Evolutionary conservation across 2,329 filamentous ascomycete species (phyloP).

Genomic region (Helicocarpus griseus): DNA sequence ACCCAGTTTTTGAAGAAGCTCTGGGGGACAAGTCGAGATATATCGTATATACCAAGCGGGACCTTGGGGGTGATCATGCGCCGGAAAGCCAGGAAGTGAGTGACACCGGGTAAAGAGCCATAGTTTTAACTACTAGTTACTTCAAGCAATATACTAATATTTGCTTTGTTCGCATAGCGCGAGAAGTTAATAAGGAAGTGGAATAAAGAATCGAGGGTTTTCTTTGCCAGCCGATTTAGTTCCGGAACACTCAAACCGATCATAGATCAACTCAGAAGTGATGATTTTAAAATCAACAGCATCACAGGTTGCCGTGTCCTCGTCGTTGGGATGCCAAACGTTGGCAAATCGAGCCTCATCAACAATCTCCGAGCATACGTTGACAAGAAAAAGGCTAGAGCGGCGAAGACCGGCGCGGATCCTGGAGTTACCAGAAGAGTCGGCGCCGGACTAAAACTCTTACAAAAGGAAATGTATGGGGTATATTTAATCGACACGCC

Average conservation of each 20-base stretch:
- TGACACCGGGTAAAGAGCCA: background rate
- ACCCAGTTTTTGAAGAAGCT: slow-evolving; percentile 75
- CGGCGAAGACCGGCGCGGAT: slow-evolving; percentile 71
- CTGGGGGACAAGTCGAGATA: slow-evolving; percentile 64
- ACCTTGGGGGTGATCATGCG: slow-evolving; percentile 50
- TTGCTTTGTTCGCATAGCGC: slow-evolving; percentile 22
- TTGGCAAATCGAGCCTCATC: slow-evolving; percentile 90
- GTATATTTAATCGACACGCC: slow-evolving; percentile 88
- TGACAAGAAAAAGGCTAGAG: slow-evolving; percentile 50
- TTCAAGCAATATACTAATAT: background rate
- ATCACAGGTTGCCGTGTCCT: slow-evolving; percentile 78
- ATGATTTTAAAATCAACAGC: slow-evolving; percentile 16
- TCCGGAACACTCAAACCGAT: slow-evolving; percentile 39
- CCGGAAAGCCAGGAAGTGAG: slow-evolving; percentile 34
- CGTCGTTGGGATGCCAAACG: slow-evolving; percentile 95
- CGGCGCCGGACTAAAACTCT: slow-evolving; percentile 70
- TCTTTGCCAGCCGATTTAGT: slow-evolving; percentile 39
- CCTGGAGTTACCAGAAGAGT: slow-evolving; percentile 87
- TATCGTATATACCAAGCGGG: slow-evolving; percentile 84
- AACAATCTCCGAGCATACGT: slow-evolving; percentile 59
- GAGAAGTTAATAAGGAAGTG: slow-evolving; percentile 45
- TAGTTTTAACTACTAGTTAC: background rate
- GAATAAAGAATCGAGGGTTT: slow-evolving; percentile 42
- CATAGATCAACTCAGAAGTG: slow-evolving; percentile 29
- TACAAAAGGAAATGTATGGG: slow-evolving; percentile 44